Percentiles rank a stretch among this genome's conserved stretches.
Conservation (phyloP, 441 rosid species). For the Biscutella laevigata region DNA sequence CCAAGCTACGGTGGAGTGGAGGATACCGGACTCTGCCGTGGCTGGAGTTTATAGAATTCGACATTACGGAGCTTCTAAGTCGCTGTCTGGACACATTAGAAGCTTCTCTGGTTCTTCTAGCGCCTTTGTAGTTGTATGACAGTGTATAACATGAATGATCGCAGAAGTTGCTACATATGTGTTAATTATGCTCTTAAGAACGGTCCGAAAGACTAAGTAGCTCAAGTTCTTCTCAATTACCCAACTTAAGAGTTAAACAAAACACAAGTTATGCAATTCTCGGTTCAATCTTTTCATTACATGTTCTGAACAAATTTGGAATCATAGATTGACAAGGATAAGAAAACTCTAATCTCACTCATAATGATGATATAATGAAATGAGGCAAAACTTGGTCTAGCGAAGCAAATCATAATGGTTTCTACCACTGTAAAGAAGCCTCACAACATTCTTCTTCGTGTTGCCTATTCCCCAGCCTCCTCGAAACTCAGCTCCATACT, state of each 20-base stretch:
- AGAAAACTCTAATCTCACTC: too few relatives aligned
- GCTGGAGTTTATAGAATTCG: slow-evolving; percentile 47
- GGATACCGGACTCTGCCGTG: slow-evolving; percentile 37
- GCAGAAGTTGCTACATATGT: too few relatives aligned
- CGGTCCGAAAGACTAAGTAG: too few relatives aligned
- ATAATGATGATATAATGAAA: too few relatives aligned
- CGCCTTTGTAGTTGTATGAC: slow-evolving; percentile 46
- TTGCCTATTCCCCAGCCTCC: slow-evolving; percentile 45
- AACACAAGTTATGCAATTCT: too few relatives aligned
- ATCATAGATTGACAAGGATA: too few relatives aligned
- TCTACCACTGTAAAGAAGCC: slow-evolving; percentile 76
- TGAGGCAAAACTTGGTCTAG: slow-evolving; percentile 19
- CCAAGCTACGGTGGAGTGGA: slow-evolving; percentile 49
- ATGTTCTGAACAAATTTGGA: too few relatives aligned
- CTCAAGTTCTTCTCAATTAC: too few relatives aligned
- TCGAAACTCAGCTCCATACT: slow-evolving; percentile 64
- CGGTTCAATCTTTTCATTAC: too few relatives aligned
- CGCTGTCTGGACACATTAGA: slow-evolving; percentile 35
- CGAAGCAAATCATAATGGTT: slow-evolving; percentile 85
- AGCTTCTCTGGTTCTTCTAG: slow-evolving; percentile 56
- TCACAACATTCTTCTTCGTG: slow-evolving; percentile 50
- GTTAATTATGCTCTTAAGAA: too few relatives aligned
- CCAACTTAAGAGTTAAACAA: too few relatives aligned
- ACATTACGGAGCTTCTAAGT: slow-evolving; percentile 59
- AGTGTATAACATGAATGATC: too few relatives aligned